Evolutionary conservation across 2,329 filamentous ascomycete species (phyloP), one percentile per base, ranked within the genome.

Genomic region (Penicillium sp.): DNA sequence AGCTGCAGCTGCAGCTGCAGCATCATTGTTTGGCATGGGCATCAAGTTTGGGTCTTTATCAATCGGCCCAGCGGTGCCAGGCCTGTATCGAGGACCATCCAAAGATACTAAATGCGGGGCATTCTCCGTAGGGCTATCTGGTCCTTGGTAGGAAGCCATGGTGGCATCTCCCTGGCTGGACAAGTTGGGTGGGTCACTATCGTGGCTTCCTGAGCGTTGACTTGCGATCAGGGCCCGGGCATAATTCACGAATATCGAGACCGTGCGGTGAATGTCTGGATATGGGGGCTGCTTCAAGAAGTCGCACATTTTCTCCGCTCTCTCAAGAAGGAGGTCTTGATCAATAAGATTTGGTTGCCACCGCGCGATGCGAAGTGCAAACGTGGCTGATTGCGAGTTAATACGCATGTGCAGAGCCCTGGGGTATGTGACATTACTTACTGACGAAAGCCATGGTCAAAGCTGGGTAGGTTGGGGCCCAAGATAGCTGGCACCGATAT

Each of bases 191-290:
- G 44, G 51, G 43, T 67, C 62, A 46, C 57, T 58, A 37, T 62
- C 57, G 16, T 54, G 51, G 55, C 58, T 60, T 11, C 52, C 54
- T 16, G 64, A 56, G 16, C 61, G 60, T 42, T 69, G 66, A 22
- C 67, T 70, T 19, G 70, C 67, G 46, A 73, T 68, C 24, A 73
- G 58, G 9, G 70, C 70, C 19, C 71, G 65, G 33, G 68, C 71
- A 37, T 74, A 74, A 54, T 71, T 73, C 42, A 72, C 69, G 46
- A 74, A 74, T 50, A 74, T 71, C 26, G 71, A 73, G 26, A 74
- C 71, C 4, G 71, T 73, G 27, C 71, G 68, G 55, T 74, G 71
- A n/a, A 74, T 73, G 29, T 74, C 71, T n/a, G 71, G 71, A 48
- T 74, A 74, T 0, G 71, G 71, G 16, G 71, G 71, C 33, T 71